Evolutionary conservation across 2,329 filamentous ascomycete genomes (phyloP), one percentile per base, ranked within the genome.

Genomic region (Penicillium brevicompactum): DNA sequence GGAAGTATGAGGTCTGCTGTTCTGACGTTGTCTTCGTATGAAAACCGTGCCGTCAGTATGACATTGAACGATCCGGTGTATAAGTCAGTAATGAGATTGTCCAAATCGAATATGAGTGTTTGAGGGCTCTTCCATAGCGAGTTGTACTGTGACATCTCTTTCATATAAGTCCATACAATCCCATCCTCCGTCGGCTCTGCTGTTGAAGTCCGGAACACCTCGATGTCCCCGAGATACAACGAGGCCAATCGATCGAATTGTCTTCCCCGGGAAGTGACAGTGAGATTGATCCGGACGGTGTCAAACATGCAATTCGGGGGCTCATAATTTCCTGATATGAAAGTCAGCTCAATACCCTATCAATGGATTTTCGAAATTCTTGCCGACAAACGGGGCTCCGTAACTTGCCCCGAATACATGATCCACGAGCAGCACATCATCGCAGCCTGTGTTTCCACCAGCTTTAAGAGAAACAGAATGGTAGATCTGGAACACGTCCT

Each of bases 161-260:
- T 94, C 51, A 87, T 77, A 67, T 90, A 91, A 1, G 83, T 86
- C 88, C 89, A 93, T 43, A 82, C 76, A 58, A 94, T 92, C 6
- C 90, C 90, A 21, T 80, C 80, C 4, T 76, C 61, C 0, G 85
- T 90, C 1, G 91, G 90, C 74, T 95, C 89, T 4, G 90, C 89
- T 1, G 91, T 95, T 5, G 89, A 92, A 2, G 90, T 92, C 22
- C 90, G 81, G 79, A 89, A 94, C n/a, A 95, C 81, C 70, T 95
- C 90, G 9, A 84, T 85, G 69, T 93, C 88, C 40, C 85, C 85
- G 37, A 94, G 78, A 65, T 87, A 94, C 81, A 94, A 87, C 31
- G 88, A 72, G 4, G 85, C 91, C 8, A 93, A 79, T 38, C 90
- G 83, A 69, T 95, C 91, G 71, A 84, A 92, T 64, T 95, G 91